Base-by-base conservation (phyloP, 2,329 filamentous ascomycete species). In the Zasmidium cellare region DNA sequence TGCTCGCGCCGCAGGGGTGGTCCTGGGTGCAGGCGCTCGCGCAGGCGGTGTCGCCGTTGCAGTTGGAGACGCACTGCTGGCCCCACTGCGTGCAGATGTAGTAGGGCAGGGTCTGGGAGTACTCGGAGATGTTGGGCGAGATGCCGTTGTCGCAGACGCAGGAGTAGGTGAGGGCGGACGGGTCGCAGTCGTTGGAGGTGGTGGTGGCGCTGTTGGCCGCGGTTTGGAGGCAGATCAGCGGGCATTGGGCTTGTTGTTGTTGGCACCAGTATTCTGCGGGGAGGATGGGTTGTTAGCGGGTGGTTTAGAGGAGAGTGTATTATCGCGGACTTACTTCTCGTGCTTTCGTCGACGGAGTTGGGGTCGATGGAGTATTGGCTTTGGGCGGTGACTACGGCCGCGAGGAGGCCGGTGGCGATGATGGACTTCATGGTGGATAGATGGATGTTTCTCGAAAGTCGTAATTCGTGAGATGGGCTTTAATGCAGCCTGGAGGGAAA, bases 21-120 rank as follows among this genome's bases (percentile, higher is more conserved):
- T 92, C 77, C 66, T 83, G 68, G 55, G 82, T 80, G 78, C 89
- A 92, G 55, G 75, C 67, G 2, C 76, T 74, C n/a, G 81, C 73
- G 72, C 89, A 92, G n/a, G 67, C 61, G 65, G 80, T 80, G 74
- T 87, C 79, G 25, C 51, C 52, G 62, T 75, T 51, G 75, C 89
- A 92, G 57, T 61, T 74, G 1, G 64, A 69, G 12, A 88, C 85
- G 59, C 65, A 74, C 75, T 91, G 84, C 72, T 78, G 85, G 67
- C 84, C 87, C 81, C 83, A 91, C 75, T 88, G 81, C 48, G 81
- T 81, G 82, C 90, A 94, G 67, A 86, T 81, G 77, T 87, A 90
- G 82, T 85, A 93, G 31, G 90, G 90, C 23, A 94, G 79, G 1
- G 90, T 92, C 66, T 91, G 81, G 19, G 87, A 87, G 82, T 88